These are phyloP conservation scores for Globisporangium paroecandrum DNA, from an alignment of 352 stramenopile genomes.

Conservation along the genomic window DNA sequence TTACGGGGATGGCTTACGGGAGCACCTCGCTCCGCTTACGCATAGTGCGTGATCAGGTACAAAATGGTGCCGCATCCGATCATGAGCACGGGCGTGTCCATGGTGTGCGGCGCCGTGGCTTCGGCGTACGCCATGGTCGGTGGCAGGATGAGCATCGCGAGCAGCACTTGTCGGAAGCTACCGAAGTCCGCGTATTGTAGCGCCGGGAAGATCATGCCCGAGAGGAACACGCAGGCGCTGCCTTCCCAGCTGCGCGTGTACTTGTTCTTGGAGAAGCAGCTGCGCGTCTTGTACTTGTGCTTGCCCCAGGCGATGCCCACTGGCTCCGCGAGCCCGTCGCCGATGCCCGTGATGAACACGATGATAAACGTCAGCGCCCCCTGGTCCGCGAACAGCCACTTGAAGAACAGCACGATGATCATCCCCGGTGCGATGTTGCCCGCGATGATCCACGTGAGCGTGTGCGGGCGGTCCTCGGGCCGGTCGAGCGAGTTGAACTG, in stretches of 20 bases:
- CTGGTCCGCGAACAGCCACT: constrained; percentile 71
- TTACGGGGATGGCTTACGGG: too few species aligned
- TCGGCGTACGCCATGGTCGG: constrained; percentile 83
- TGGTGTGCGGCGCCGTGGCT: constrained; percentile 78
- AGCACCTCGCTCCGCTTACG: neutral
- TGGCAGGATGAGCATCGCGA: constrained; percentile 74
- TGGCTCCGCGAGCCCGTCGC: constrained; percentile 70
- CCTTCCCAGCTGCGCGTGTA: constrained; percentile 85
- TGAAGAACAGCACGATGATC: constrained; percentile 84
- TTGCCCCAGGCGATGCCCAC: constrained; percentile 77
- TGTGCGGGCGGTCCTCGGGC: constrained; percentile 79
- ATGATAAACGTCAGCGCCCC: constrained; percentile 68
- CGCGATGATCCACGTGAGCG: constrained; percentile 84
- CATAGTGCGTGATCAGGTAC: constrained; percentile 41
- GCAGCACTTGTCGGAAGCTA: constrained; percentile 73
- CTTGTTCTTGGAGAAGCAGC: constrained; percentile 80
- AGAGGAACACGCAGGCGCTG: constrained; percentile 76
- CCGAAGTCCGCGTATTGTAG: constrained; percentile 67
- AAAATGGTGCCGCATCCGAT: constrained; percentile 69
- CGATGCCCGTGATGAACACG: constrained; percentile 82
- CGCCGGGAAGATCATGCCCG: constrained; percentile 60
- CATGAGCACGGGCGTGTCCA: constrained; percentile 85
- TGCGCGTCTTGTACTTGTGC: constrained; percentile 85
- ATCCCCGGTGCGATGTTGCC: constrained; percentile 59
- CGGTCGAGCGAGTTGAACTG: constrained; percentile 88